Evolutionary conservation across 106 monocot species (phyloP), one percentile per base, ranked within the genome.

Genomic region (Apostasia ramifera): DNA sequence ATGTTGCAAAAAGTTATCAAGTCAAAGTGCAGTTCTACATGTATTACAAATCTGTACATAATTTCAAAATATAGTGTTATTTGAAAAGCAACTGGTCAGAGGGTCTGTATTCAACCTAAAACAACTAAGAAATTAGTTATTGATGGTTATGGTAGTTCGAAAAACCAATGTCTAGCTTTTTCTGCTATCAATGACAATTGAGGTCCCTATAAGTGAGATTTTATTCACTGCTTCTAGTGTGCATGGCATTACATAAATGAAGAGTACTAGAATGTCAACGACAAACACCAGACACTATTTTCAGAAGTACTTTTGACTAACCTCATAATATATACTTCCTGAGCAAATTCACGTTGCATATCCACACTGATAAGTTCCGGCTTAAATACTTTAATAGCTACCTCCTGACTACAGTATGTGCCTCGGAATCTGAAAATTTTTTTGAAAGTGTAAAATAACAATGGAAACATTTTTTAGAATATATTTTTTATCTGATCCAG

Each of bases 291-390:
- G 44, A 47, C 37, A 47, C 6, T 8, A 49, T 26, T 48, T 65
- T n/a, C 40, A 37, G 4, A 65, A 14, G 48, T 65, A 37, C 1
- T 63, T 39, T 9, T 44, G 4, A 70, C 80, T 3, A 47, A 95
- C 95, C 88, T 86, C 95, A 95, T 92, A 56, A 95, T 95, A 67
- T 82, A 88, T n/a, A 95, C 92, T 85, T 95, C 95, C 65, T 95
- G 95, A 8, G 86, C 88, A 82, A 95, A 95, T 63, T 95, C 95
- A 12, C 74, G 79, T 66, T 88, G 85, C 86, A 88, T 80, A 73
- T 95, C 81, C 44, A 53, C 66, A 73, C 59, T 84, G 57, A 91
- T 67, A 61, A 80, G 85, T 54, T 92, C 91, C 44, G 86, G 78
- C 48, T 86, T 95, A 45, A 95, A 66, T 59, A 95, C 84, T 89